Percentiles rank a stretch among this genome's conserved stretches.
These are phyloP conservation scores for Mycena chlorophos DNA, from an alignment of 768 basidiomycete species.

Conservation along the genomic window DNA sequence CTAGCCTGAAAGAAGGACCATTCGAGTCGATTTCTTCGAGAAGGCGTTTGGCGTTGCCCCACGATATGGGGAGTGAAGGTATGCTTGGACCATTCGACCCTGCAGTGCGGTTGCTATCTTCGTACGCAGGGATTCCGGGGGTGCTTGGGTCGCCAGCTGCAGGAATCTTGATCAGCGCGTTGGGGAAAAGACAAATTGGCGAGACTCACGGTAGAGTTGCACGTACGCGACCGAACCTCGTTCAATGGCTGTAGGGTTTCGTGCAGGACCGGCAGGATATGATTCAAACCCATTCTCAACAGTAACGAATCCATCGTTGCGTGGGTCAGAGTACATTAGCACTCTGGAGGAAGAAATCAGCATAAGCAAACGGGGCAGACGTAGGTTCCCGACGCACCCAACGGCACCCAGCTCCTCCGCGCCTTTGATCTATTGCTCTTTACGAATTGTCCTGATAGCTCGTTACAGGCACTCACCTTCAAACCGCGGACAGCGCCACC, in stretches of 20 bases:
- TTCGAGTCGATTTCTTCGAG: constrained; percentile 60
- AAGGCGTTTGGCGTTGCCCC: constrained; percentile 75
- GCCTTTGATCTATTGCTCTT: constrained; percentile 58
- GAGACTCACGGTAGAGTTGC: constrained; percentile 45
- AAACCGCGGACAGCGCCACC: constrained; percentile 80
- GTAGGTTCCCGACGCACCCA: constrained; percentile 42
- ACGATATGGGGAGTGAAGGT: constrained; percentile 89
- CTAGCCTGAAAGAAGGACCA: constrained; percentile 38
- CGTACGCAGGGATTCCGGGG: constrained; percentile 85
- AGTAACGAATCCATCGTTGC: constrained; percentile 81
- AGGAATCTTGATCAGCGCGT: neutral
- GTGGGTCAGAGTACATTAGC: constrained; percentile 83
- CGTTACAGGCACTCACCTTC: constrained; percentile 50
- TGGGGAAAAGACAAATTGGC: no score
- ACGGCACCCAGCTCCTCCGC: constrained; percentile 82
- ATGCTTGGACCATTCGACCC: constrained; percentile 68
- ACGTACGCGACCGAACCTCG: constrained; percentile 81
- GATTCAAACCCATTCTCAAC: constrained; percentile 72
- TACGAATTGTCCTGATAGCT: constrained; percentile 18
- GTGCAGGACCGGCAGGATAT: constrained; percentile 86
- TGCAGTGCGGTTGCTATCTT: constrained; percentile 65
- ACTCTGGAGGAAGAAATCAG: constrained; percentile 26
- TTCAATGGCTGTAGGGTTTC: constrained; percentile 81
- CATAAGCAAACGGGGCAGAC: neutral
- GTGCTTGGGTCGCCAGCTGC: constrained; percentile 76